These are phyloP conservation scores for Scheffersomyces lignicola DNA, from an alignment of 1,139 yeast genomes.

Conservation along the genomic window DNA sequence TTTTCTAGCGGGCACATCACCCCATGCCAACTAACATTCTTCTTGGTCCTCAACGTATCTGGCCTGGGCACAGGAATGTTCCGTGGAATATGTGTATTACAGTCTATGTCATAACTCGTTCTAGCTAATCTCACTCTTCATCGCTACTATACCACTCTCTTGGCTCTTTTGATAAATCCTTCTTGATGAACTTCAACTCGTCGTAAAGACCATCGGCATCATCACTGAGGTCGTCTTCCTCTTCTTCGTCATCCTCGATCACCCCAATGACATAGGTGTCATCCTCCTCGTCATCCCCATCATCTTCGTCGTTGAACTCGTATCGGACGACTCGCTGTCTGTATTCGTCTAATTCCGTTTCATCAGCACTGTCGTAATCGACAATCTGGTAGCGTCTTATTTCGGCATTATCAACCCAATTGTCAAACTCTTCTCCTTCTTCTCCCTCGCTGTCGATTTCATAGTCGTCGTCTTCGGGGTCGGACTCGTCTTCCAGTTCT, in stretches of 20 bases:
- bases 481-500: slow-evolving; percentile 14
- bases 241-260: too few relatives aligned
- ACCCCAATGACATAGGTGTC: slow-evolving; percentile 14
- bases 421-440: slow-evolving; percentile 12
- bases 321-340: slow-evolving; percentile 17
- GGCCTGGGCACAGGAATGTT: too few relatives aligned
- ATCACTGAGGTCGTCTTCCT: slow-evolving; percentile 8
- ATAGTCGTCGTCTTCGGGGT: slow-evolving; percentile 15
- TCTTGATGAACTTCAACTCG: not conserved
- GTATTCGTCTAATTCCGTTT: slow-evolving; percentile 16
- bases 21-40: too few relatives aligned
- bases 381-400: slow-evolving; percentile 15
- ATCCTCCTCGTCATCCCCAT: slow-evolving; percentile 3
- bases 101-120: too few relatives aligned
- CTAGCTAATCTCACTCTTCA: slow-evolving; percentile 9
- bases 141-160: slow-evolving; percentile 15
- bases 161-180: not conserved
- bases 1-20: too few relatives aligned
- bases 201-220: slow-evolving; percentile 5
- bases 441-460: slow-evolving; percentile 18
- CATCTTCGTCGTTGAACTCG: not conserved
- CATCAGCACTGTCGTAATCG: slow-evolving; percentile 17
- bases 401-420: slow-evolving; percentile 24
- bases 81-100: too few relatives aligned
- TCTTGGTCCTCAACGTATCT: too few relatives aligned